Base-by-base conservation (phyloP, 2,329 filamentous ascomycete genomes). In the Blastomyces emzantsi region DNA sequence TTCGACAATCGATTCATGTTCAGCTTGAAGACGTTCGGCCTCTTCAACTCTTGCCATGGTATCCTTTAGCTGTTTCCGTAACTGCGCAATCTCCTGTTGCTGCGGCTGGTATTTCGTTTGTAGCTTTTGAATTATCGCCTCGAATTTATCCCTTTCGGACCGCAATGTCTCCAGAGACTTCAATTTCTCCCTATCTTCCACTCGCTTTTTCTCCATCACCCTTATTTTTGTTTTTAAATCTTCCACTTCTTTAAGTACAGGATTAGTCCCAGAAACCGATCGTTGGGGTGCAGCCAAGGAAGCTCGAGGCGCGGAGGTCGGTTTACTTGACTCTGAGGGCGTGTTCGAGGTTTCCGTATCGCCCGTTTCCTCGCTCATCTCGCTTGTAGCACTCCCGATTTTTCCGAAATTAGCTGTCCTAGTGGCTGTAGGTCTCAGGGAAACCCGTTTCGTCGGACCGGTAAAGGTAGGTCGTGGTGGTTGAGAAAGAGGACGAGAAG, bases 21-120 rank as follows among this genome's bases (percentile, higher is more conserved):
- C 92, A 8, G 90, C 89, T 72, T 94, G 88, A 62, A 89, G 80
- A 39, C 83, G 81, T 69, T 93, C 90, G 2, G 94, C 80, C 28
- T 85, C 80, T 63, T 89, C 86, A 25, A 92, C 81, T 58, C 84
- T 85, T 25, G 81, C 76, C 72, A 94, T 87, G 0, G 87, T 84
- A 69, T 95, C 90, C 70, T 91, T 92, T 54, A 95, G 74, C 70
- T 89, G 83, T 72, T 89, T 90, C 67, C 89, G 87, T 33, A 96
- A 77, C 19, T 93, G 88, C 0, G 79, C 79, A 65, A 90, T 86
- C 71, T 97, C 93, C 69, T 90, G 85, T 67, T 92, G 88, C 64
- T 93, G 88, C 0, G 90, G 86, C 71, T 95, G 90, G 67, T 91
- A 92, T 75, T 97, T 97, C 49, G 86, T 82, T 73, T 97, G 91